These are phyloP conservation scores for Phaeosphaeriaceae sp. DNA, from an alignment of 2,329 filamentous ascomycete species.

Conservation along the genomic window DNA sequence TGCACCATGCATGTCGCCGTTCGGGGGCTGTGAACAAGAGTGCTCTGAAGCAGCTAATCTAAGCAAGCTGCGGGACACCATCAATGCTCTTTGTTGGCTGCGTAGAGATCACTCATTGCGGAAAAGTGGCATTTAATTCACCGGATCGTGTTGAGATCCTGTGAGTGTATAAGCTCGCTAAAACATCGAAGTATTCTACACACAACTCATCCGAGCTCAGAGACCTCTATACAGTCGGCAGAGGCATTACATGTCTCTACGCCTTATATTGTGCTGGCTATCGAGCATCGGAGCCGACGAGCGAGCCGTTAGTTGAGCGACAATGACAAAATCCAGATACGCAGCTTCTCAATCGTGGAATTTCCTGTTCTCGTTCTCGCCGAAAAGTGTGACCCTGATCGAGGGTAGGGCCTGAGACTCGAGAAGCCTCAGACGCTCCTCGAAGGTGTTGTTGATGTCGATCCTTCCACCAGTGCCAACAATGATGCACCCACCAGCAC, in stretches of 20 bases:
- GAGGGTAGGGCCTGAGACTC: slow-evolving; percentile 84
- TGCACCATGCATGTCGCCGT: not conserved
- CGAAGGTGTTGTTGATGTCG: slow-evolving; percentile 97
- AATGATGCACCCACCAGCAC: slow-evolving; percentile 82
- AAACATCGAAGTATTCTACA: not conserved
- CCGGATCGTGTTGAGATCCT: not conserved
- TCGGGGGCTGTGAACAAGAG: not conserved
- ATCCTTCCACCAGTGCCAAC: slow-evolving; percentile 89
- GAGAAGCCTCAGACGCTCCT: slow-evolving; percentile 85
- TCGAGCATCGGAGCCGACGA: not conserved
- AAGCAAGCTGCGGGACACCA: not conserved
- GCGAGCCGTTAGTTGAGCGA: not conserved
- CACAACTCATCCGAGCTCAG: not conserved
- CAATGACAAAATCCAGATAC: not conserved
- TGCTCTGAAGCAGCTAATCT: not conserved
- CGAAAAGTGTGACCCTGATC: slow-evolving; percentile 86
- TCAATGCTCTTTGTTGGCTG: not conserved
- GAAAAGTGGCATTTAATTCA: not conserved
- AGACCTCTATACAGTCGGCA: not conserved
- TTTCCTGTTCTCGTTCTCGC: slow-evolving; percentile 92
- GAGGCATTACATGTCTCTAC: not conserved
- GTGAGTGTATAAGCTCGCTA: slow-evolving; percentile 9
- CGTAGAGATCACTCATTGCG: not conserved
- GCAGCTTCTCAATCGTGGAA: slow-evolving; percentile 76
- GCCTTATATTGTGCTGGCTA: not conserved